Evolutionary conservation across 495 filamentous ascomycete genomes (phyloP).

Genomic region (Hyphodiscus hymeniophilus): DNA sequence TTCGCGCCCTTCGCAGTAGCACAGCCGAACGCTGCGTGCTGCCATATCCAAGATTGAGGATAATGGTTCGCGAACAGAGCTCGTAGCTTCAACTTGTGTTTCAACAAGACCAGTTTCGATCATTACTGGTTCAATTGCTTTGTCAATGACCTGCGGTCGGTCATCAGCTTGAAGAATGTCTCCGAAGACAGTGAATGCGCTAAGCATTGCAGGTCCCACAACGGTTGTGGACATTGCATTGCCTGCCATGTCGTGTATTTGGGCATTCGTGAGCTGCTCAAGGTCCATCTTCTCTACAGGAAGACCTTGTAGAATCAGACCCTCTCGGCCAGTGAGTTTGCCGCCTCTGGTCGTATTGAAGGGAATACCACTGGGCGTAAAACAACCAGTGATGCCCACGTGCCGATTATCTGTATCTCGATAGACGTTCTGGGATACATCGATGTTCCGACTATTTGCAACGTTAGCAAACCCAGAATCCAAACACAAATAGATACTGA

Average conservation of each 20-base stretch:
- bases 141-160: background rate
- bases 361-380: slow-evolving; percentile 61
- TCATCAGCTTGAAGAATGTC: slow-evolving; percentile 15
- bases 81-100: too few relatives aligned
- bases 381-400: slow-evolving; percentile 56
- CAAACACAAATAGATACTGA: slow-evolving; percentile 17
- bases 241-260: slow-evolving; percentile 67
- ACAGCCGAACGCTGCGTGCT: slow-evolving; percentile 34
- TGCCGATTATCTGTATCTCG: slow-evolving; percentile 40
- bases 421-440: slow-evolving; percentile 73
- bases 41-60: background rate
- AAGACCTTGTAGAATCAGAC: slow-evolving; percentile 63
- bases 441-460: slow-evolving; percentile 40
- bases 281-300: slow-evolving; percentile 54
- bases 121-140: background rate
- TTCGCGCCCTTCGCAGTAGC: slow-evolving; percentile 49
- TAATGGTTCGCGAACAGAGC: background rate
- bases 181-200: slow-evolving; percentile 40
- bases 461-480: slow-evolving; percentile 3
- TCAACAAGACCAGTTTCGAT: background rate
- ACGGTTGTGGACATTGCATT: slow-evolving; percentile 82
- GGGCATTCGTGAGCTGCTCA: slow-evolving; percentile 51
- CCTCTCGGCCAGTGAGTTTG: slow-evolving; percentile 57
- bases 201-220: slow-evolving; percentile 53
- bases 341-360: slow-evolving; percentile 56